Percentiles rank a stretch among this genome's conserved stretches.
Evolutionary conservation across 257 asterid species (phyloP).

Genomic region (Craterostigma plantagineum): DNA sequence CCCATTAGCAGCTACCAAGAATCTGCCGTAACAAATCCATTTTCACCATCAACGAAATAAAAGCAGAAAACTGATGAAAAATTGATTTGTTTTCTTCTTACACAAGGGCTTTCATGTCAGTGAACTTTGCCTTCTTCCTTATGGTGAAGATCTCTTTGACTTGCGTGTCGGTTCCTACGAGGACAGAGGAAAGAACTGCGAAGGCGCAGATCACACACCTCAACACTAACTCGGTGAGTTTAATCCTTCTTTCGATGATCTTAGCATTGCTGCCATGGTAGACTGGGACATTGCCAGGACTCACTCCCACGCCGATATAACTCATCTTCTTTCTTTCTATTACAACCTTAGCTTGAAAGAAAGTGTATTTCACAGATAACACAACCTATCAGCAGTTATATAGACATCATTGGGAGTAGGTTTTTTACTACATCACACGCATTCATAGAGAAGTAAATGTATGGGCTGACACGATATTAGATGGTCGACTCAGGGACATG

Average conservation of each 20-base stretch:
- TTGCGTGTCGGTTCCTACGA: conserved; percentile 60
- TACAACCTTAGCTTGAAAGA: not conserved
- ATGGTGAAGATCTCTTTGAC: conserved; percentile 75
- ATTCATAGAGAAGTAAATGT: too few species aligned
- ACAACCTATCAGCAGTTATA: too few species aligned
- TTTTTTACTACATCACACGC: too few species aligned
- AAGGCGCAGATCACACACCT: conserved; percentile 57
- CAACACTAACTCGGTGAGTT: conserved; percentile 45
- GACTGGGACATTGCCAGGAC: conserved; percentile 87
- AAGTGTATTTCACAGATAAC: too few species aligned
- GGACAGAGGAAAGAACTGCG: conserved; percentile 55
- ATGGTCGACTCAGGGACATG: too few species aligned
- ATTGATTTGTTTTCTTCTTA: conserved; percentile 17
- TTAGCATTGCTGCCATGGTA: conserved; percentile 47
- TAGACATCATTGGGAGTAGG: too few species aligned
- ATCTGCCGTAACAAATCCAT: conserved; percentile 29
- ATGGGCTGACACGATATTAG: too few species aligned
- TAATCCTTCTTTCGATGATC: conserved; percentile 54
- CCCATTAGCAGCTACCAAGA: conserved; percentile 66
- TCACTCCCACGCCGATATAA: conserved; percentile 80
- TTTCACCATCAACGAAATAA: not conserved
- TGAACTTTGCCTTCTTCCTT: conserved; percentile 65
- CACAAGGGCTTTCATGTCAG: conserved; percentile 92
- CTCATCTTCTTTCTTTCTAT: conserved; percentile 34
- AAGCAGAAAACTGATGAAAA: not conserved